These are phyloP conservation scores for Aciculosporium take DNA, from an alignment of 2,329 filamentous ascomycete species.

Conservation along the genomic window DNA sequence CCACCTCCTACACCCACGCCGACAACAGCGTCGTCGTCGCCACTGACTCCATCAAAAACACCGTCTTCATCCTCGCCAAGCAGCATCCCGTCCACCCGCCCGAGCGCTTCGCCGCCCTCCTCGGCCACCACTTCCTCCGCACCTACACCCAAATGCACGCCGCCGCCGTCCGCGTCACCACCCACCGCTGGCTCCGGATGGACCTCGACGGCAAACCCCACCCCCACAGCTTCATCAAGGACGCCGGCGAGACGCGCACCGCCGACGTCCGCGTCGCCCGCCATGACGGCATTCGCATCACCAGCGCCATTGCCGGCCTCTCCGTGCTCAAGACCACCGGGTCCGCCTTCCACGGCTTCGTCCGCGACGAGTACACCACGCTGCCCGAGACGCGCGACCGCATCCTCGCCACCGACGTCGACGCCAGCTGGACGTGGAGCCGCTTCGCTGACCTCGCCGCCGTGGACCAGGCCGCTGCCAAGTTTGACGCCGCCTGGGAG, in stretches of 20 bases:
- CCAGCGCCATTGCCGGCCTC: slow-evolving; percentile 65
- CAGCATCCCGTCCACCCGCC: slow-evolving; percentile 84
- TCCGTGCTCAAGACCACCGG: slow-evolving; percentile 93
- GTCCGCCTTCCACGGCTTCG: slow-evolving; percentile 88
- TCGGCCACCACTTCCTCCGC: slow-evolving; percentile 79
- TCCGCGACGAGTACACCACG: slow-evolving; percentile 86
- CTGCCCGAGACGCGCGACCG: slow-evolving; percentile 86
- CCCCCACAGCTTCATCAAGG: slow-evolving; percentile 86
- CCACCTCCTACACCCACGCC: slow-evolving; percentile 74
- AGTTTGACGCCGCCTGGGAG: slow-evolving; percentile 69
- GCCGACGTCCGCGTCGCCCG: slow-evolving; percentile 60
- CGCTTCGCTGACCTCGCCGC: slow-evolving; percentile 50
- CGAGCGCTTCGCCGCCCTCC: slow-evolving; percentile 74
- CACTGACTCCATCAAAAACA: slow-evolving; percentile 98
- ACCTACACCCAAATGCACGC: slow-evolving; percentile 78
- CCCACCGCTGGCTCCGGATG: slow-evolving; percentile 88
- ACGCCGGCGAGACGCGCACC: slow-evolving; percentile 75
- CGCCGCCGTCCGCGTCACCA: slow-evolving; percentile 67
- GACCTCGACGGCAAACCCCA: slow-evolving; percentile 75
- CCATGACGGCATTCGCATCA: slow-evolving; percentile 56
- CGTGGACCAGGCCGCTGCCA: slow-evolving; percentile 46
- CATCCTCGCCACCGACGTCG: slow-evolving; percentile 86
- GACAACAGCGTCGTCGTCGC: slow-evolving; percentile 94
- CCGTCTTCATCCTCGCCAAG: slow-evolving; percentile 87
- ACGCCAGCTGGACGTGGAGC: slow-evolving; percentile 77